Conservation (phyloP, 805 yeast genomes). For the Yamadazyma philogaea region DNA sequence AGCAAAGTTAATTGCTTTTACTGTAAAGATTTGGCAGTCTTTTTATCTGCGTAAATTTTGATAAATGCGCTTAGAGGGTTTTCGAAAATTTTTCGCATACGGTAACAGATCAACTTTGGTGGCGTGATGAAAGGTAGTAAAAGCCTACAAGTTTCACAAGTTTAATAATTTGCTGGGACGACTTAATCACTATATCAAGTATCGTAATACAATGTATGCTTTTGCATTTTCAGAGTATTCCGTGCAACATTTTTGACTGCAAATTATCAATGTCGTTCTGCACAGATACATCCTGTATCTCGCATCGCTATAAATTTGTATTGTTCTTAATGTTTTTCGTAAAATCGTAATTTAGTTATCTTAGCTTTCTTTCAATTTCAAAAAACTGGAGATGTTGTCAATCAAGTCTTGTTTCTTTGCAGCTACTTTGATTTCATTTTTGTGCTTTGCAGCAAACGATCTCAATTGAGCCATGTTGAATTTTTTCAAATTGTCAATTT, state of each 20-base stretch:
- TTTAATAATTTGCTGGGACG: too few relatives aligned
- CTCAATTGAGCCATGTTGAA: slow-evolving; percentile 45
- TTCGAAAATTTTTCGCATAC: slow-evolving; percentile 2
- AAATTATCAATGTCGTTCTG: too few relatives aligned
- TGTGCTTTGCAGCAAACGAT: slow-evolving; percentile 35
- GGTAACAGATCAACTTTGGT: background rate
- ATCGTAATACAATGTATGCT: too few relatives aligned
- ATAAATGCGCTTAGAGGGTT: slow-evolving; percentile 9
- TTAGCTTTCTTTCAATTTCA: slow-evolving; percentile 18
- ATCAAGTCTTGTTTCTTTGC: slow-evolving; percentile 43
- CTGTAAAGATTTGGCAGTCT: background rate
- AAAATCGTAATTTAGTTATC: background rate
- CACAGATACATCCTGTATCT: too few relatives aligned
- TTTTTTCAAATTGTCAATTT: slow-evolving; percentile 26
- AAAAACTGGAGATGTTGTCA: slow-evolving; percentile 34
- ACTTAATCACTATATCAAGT: too few relatives aligned
- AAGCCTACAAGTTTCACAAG: too few relatives aligned
- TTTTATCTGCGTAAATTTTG: background rate
- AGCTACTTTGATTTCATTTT: slow-evolving; percentile 32
- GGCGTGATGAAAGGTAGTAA: background rate
- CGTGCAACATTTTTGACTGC: too few relatives aligned
- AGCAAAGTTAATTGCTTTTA: background rate
- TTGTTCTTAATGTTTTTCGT: background rate
- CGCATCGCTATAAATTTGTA: too few relatives aligned
- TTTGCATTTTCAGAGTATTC: too few relatives aligned